Percentiles rank a stretch among this genome's conserved stretches.
phyloP scores from a whole-genome alignment of 1,284 basidiomycete genomes.

The Cryptococcus floricola region DNA sequence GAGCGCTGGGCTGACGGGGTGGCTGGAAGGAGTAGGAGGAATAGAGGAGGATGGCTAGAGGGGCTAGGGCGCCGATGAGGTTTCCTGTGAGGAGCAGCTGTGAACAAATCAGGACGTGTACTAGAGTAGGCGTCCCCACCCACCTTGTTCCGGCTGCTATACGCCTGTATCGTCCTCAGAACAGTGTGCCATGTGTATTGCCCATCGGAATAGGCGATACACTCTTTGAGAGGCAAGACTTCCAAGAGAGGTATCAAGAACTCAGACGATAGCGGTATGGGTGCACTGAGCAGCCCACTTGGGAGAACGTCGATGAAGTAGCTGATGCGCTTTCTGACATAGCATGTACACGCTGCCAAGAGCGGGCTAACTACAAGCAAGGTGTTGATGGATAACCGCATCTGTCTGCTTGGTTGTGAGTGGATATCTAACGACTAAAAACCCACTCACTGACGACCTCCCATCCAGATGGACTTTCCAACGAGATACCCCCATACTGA shows the following conservation, averaged over 20 bases:
- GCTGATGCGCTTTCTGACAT: too few relatives aligned
- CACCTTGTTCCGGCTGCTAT: background rate
- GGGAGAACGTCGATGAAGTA: too few relatives aligned
- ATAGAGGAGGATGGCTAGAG: conserved; percentile 6
- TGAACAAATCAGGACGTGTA: background rate
- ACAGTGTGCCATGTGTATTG: background rate
- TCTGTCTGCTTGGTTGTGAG: too few relatives aligned
- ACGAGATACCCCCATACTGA: background rate
- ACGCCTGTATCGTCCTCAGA: background rate
- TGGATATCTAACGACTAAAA: too few relatives aligned
- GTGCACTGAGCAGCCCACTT: too few relatives aligned
- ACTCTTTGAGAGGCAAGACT: too few relatives aligned
- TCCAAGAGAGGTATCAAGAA: background rate
- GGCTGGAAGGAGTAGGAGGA: conserved; percentile 5
- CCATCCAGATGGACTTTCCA: conserved; percentile 6
- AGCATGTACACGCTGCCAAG: too few relatives aligned
- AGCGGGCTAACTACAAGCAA: too few relatives aligned
- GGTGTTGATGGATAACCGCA: too few relatives aligned
- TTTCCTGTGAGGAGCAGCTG: background rate
- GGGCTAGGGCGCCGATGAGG: conserved; percentile 1
- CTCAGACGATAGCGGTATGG: too few relatives aligned
- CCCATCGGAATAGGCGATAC: background rate
- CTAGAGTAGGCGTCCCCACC: background rate
- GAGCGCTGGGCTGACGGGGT: background rate
- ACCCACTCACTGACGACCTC: too few relatives aligned